Evolutionary conservation across 2,329 filamentous ascomycete genomes (phyloP).

Genomic region (Exophiala spinifera): DNA sequence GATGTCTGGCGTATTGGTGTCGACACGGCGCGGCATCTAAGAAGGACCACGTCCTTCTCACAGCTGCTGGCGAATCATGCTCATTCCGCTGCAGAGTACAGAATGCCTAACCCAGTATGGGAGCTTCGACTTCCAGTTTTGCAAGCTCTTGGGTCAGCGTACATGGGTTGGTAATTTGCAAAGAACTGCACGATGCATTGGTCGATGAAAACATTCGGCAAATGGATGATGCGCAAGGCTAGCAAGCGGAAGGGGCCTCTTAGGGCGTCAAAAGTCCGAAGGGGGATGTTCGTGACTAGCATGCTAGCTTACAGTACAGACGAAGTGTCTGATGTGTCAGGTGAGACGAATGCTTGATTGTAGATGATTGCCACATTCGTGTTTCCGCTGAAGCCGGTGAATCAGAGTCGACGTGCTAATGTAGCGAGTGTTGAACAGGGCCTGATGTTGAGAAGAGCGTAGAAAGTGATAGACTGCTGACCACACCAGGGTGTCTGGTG

Average conservation of each 20-base stretch:
- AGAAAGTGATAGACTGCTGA: background rate
- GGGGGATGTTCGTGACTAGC: background rate
- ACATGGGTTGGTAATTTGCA: background rate
- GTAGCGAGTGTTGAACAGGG: background rate
- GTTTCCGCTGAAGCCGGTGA: background rate
- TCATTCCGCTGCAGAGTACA: background rate
- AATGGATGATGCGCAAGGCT: constrained; percentile 1
- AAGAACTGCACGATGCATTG: background rate
- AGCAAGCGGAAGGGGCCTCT: background rate
- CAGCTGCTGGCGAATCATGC: background rate
- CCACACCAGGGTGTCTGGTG: background rate
- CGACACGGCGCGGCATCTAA: no score
- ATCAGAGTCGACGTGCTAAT: background rate
- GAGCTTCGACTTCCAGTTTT: background rate
- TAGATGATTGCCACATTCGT: background rate
- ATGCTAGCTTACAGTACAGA: background rate
- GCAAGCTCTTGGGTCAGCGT: background rate
- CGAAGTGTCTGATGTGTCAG: background rate
- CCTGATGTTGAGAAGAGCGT: background rate
- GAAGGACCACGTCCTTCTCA: background rate
- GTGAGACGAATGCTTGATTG: background rate
- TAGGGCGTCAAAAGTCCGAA: background rate
- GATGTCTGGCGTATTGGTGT: background rate
- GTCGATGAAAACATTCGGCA: background rate
- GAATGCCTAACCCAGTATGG: background rate